Evolutionary conservation across 352 stramenopile genomes (phyloP), one percentile per base, ranked within the genome.

Genomic region (Thraustochytrium striatum): DNA sequence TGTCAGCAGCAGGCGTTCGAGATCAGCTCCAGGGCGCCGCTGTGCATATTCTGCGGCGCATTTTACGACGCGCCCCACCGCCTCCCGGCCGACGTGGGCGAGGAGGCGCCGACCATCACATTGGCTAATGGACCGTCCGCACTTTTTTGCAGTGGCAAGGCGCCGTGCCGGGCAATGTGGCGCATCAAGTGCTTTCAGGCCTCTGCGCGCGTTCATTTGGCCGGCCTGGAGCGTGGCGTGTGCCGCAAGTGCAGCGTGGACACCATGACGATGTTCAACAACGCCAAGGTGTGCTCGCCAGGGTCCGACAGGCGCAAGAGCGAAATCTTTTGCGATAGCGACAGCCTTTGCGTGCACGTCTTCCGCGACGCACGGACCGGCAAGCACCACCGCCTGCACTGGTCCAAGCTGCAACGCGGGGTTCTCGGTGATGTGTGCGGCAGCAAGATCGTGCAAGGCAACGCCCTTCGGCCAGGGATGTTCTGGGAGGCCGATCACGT

Each of bases 401-500:
- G 65, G 65, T 61, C 11, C 50, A n/a, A 58, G 21, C 65, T 75
- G n/a, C 65, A 75, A 38, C 44, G 65, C 44, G 38, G 36, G n/a
- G 32, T 75, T 5, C 65, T 75, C 50, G 65, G 65, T 3, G 16
- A 21, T 21, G 61, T 32, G 21, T 8, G 58, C 41, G 44, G 44
- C 19, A 32, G 25, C 30, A 75, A 75, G 44, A 30, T 75, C 25
- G 11, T 72, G 0, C 43, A 61, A 19, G 5, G 8, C 7, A 35
- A 30, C 36, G 32, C 62, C 33, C 65, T 61, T 28, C 61, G 52
- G 5, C 41, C 65, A 43, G 65, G 65, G 5, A n/a, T 44, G 19
- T 75, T 75, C 25, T 75, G 65, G 65, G 65, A 75, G 16, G 65
- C 65, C 8, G 65, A 75, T 7, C 65, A 75, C 30, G 32, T 62